Evolutionary conservation across 2,329 filamentous ascomycete species (phyloP), one percentile per base, ranked within the genome.

Genomic region (Didymella pinodella): DNA sequence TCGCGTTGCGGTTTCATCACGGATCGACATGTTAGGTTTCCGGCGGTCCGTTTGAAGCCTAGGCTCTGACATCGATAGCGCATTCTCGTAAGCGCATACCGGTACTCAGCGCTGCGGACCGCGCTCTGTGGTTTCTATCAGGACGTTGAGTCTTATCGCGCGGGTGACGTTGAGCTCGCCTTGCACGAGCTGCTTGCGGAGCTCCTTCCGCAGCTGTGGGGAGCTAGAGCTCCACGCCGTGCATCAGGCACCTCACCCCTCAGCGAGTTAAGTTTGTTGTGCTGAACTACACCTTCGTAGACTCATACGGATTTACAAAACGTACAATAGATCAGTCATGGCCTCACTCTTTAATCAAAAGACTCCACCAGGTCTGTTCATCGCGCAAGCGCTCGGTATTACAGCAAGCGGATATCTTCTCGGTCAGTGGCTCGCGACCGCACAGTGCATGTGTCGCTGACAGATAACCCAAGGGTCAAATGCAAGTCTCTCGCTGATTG

Each of bases 351-450:
- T 69, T 43, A 68, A 58, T 48, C 68, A 75, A 48, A 61, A 63
- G 44, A 67, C 71, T 5, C 68, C 68, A 1, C 57, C 64, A 18
- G 65, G 69, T 29, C 75, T 85, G 48, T 79, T 83, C 58, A 66
- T 81, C 51, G 78, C 82, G 25, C 83, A 85, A 69, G 79, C 80
- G 10, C 67, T 84, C 6, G 82, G 83, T 55, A 78, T 88, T 61
- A 83, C 85, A 31, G 66, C 81, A 45, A 80, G 83, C 36, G 79
- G 82, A 22, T 79, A 81, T 54, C 67, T 83, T 3, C 69, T 77
- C n/a, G 79, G 80, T 80, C 63, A 44, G 72, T 4, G n/a, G n/a
- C 28, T 41, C 4, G 11, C 20, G 20, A 36, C 7, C 20, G 10
- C 22, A 11, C 32, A 18, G n/a, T 16, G 31, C 32, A 31, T 12